Base-by-base conservation (phyloP, 2,329 filamentous ascomycete species). In the Colletotrichum sp. region DNA sequence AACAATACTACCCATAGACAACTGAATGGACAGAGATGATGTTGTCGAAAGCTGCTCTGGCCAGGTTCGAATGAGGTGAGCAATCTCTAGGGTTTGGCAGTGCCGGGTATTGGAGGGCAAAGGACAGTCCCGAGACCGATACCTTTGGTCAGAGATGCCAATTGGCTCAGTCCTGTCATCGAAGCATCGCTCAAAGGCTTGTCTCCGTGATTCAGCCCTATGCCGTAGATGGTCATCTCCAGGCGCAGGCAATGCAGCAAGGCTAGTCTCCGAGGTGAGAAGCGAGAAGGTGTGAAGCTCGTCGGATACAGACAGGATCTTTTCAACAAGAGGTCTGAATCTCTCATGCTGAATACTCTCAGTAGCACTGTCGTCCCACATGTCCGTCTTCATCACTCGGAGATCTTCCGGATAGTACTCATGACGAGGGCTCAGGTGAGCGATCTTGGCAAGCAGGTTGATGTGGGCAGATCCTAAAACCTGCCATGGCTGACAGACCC, bases 401-500 rank as follows among this genome's bases (percentile, higher is more conserved):
- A 82, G 75, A 0, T 82, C 77, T 0, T 75, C 77, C 0, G 87
- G 87, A n/a, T 88, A 88, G 55, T 84, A 87, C 0, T 80, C 76
- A 36, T 84, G 76, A 4, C 26, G 65, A 6, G 84, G 79, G 24
- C 80, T 78, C 65, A 90, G 44, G 80, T 28, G 30, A 0, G 78
- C 74, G 13, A 86, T 79, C 4, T 68, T 73, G 1, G 57, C 3
- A 1, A 85, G 74, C 0, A 75, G 36, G 0, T 67, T 57, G 1
- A 13, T 2, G 0, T 2, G 1, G 1, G 32, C 36, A 2, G 22
- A 6, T 1, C 48, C 55, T 3, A 88, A 60, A 1, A 85, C 83
- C 0, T 72, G 79, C 89, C 89, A 91, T 1, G 90, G 89, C 39
- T 90, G 88, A 39, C 87, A 89, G 3, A 83, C 81, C 0, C 88